Conservation (phyloP, 441 rosid genomes). For the Brassica balearica region DNA sequence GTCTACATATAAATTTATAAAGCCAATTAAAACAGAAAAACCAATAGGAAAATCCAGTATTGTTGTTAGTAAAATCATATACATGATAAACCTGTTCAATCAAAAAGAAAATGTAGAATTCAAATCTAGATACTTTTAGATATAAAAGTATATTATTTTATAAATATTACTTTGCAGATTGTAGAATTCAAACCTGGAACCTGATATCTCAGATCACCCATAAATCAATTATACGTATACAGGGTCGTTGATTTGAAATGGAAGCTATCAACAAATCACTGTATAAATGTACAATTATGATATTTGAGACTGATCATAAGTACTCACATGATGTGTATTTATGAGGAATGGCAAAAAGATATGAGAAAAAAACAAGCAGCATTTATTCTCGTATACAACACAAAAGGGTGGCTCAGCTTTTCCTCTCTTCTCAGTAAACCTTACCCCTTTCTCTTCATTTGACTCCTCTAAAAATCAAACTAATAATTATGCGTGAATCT, state of each 20-base stretch:
- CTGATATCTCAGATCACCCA: slow-evolving; percentile 10
- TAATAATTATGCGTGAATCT: not conserved
- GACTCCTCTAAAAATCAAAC: slow-evolving; percentile 27
- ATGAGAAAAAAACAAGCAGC: slow-evolving; percentile 10
- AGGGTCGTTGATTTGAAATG: slow-evolving; percentile 31
- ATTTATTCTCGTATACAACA: slow-evolving; percentile 47
- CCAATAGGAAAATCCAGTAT: not conserved
- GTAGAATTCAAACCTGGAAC: not conserved
- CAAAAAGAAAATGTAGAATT: not conserved
- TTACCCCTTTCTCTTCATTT: slow-evolving; percentile 18
- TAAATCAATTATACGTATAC: slow-evolving; percentile 14
- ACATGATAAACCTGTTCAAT: not conserved
- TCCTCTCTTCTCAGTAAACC: slow-evolving; percentile 32
- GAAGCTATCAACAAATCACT: slow-evolving; percentile 30
- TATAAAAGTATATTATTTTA: not conserved
- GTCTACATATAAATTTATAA: not conserved
- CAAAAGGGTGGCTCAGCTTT: slow-evolving; percentile 44
- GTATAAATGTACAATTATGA: slow-evolving; percentile 33
- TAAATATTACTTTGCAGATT: not conserved
- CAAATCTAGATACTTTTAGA: not conserved
- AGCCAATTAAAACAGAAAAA: not conserved
- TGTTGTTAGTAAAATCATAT: not conserved
- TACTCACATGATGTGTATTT: slow-evolving; percentile 35
- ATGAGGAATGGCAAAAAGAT: slow-evolving; percentile 40
- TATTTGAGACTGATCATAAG: slow-evolving; percentile 39